A percentile compares a stretch with the other conserved stretches of the same genome.
Evolutionary conservation across 768 basidiomycete genomes (phyloP).

Genomic region (Rhizopogon rudus): DNA sequence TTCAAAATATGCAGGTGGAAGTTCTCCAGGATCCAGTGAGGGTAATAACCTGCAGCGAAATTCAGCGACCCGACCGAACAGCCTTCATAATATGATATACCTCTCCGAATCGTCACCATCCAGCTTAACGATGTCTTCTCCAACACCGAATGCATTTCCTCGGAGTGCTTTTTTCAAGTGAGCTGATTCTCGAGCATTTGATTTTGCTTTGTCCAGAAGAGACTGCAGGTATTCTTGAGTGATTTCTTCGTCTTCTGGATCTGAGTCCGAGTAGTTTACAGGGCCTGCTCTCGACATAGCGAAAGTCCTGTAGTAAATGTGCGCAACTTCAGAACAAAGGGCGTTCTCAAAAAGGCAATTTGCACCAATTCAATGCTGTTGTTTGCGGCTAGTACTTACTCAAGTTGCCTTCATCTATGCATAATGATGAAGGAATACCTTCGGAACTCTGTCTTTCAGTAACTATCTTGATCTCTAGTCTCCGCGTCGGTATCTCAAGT

Average conservation of each 20-base stretch:
- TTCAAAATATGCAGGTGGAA: conserved; percentile 63
- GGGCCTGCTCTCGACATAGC: too few species aligned
- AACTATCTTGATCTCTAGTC: too few species aligned
- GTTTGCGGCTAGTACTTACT: too few species aligned
- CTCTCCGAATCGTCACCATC: conserved; percentile 29
- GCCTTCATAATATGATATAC: conserved; percentile 23
- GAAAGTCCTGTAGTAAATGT: too few species aligned
- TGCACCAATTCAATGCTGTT: too few species aligned
- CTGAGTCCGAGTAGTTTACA: conserved; percentile 22
- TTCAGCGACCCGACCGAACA: not conserved
- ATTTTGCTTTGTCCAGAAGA: conserved; percentile 56
- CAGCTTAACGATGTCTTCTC: conserved; percentile 52
- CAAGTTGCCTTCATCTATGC: too few species aligned
- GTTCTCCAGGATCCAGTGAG: conserved; percentile 55
- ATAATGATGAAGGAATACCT: too few species aligned
- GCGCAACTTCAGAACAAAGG: too few species aligned
- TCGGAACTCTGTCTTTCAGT: too few species aligned
- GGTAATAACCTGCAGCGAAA: conserved; percentile 49
- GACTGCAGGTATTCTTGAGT: conserved; percentile 59
- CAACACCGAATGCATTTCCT: conserved; percentile 31
- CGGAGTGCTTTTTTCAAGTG: conserved; percentile 17
- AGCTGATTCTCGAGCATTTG: conserved; percentile 38
- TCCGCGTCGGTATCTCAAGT: too few species aligned
- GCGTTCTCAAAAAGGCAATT: too few species aligned
- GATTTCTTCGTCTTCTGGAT: conserved; percentile 41